Evolutionary conservation across 2,329 filamentous ascomycete species (phyloP), one percentile per base, ranked within the genome.

Genomic region (Colletotrichum sp.): DNA sequence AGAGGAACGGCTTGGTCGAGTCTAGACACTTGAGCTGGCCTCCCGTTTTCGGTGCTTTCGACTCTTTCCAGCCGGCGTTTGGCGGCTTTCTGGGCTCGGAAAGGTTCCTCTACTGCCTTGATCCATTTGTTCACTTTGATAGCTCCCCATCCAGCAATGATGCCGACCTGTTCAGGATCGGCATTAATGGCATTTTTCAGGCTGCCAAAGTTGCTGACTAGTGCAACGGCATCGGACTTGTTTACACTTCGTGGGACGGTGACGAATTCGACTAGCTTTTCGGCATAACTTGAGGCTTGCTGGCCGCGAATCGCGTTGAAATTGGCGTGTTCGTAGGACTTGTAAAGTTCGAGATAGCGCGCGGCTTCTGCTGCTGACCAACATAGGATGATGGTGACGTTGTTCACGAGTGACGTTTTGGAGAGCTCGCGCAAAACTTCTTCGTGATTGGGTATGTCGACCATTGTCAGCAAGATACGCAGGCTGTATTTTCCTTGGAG

Each of bases 311-410:
- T 98, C 36, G 94, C 94, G 1, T 92, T 92, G 30, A 96, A 94
- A 77, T 84, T 88, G 38, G 96, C 95, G 82, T 98, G 93, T 85
- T 99, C 97, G 80, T 96, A 98, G 1, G 94, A 95, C 84, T 99
- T 99, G 89, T 96, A 98, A 12, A 98, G 88, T 83, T 98, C 97
- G 28, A 99, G 89, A 82, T 99, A 99, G 80, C 96, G 93, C 1
- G 95, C 97, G 3, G 96, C 96, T 87, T 99, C 97, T 75, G 95
- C 94, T 18, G 96, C 95, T 8, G 94, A 96, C 97, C 97, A 99
- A 86, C 95, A 98, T 9, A 98, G 89, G 67, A 99, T 93, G 15
- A 99, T 85, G 3, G 97, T 99, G 55, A 98, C 91, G 79, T 98
- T 96, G 83, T 98, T 98, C 84, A 98, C 92, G 30, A 98, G 86